phyloP scores from a whole-genome alignment of 495 filamentous ascomycete genomes.

The Tuber melanosporum region DNA sequence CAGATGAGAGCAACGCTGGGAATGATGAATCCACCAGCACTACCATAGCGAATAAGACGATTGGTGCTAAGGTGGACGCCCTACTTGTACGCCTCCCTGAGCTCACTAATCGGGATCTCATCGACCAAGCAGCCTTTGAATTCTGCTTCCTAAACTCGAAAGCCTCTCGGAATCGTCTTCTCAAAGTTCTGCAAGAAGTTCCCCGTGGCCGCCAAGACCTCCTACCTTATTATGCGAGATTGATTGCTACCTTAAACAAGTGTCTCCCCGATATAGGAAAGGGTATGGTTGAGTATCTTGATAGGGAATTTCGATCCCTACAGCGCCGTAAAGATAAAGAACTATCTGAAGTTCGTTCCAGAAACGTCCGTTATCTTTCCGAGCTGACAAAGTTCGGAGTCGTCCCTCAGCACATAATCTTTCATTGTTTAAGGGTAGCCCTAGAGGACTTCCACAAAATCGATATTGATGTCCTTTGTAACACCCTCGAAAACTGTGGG shows the following conservation, averaged over 20 bases:
- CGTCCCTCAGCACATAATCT: constrained; percentile 96
- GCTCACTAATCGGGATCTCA: constrained; percentile 78
- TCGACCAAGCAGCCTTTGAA: constrained; percentile 86
- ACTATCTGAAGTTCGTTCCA: constrained; percentile 82
- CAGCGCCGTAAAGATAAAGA: constrained; percentile 99
- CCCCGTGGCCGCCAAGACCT: constrained; percentile 89
- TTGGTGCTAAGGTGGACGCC: constrained; percentile 93
- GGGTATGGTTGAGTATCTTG: constrained; percentile 84
- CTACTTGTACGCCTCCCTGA: constrained; percentile 82
- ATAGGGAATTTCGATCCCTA: constrained; percentile 93
- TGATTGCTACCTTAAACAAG: constrained; percentile 86
- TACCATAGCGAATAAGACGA: constrained; percentile 94
- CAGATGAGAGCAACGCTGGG: constrained; percentile 52
- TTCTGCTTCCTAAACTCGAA: constrained; percentile 99
- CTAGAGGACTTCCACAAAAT: constrained; percentile 95
- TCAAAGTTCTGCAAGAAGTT: constrained; percentile 89
- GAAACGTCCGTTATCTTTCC: constrained; percentile 93
- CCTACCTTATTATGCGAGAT: constrained; percentile 81
- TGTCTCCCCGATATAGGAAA: constrained; percentile 91
- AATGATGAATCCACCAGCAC: constrained; percentile 76
- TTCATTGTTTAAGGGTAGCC: constrained; percentile 96
- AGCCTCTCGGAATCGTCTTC: constrained; percentile 84
- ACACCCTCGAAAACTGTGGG: constrained; percentile 94
- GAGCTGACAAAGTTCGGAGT: constrained; percentile 98
- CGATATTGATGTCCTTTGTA: constrained; percentile 98